Percentiles rank a stretch among this genome's conserved stretches.
Evolutionary conservation across 768 basidiomycete genomes (phyloP).

Genomic region (Cystofilobasidium bisporidii): DNA sequence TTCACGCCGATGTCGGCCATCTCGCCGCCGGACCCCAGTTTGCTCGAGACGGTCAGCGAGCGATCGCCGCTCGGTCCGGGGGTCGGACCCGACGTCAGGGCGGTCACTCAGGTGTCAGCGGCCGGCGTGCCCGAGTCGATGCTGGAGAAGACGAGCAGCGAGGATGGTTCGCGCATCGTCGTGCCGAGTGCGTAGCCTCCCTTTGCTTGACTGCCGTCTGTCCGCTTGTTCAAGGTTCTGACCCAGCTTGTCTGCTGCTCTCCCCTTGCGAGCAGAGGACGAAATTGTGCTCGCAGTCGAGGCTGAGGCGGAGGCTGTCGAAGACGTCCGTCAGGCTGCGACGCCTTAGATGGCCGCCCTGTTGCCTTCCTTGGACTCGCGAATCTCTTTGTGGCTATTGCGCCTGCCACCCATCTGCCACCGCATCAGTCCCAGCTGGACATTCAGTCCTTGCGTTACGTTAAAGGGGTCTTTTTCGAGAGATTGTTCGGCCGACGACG

Average conservation of each 20-base stretch:
- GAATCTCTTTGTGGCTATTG: too few species aligned
- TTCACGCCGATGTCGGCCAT: conserved; percentile 30
- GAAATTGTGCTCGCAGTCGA: conserved; percentile 20
- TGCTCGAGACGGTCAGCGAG: conserved; percentile 34
- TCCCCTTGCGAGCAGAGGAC: conserved; percentile 7
- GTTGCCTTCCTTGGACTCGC: too few species aligned
- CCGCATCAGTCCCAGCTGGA: too few species aligned
- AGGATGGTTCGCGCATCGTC: conserved; percentile 14
- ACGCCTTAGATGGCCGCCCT: background rate
- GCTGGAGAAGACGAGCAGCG: conserved; percentile 5
- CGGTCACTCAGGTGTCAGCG: conserved; percentile 7
- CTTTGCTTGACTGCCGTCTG: too few species aligned
- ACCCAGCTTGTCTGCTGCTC: too few species aligned
- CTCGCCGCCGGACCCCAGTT: conserved; percentile 37
- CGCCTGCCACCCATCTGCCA: too few species aligned
- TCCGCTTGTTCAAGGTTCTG: too few species aligned
- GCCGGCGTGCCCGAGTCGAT: background rate
- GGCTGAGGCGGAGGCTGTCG: background rate
- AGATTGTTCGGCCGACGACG: too few species aligned
- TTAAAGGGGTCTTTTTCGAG: too few species aligned
- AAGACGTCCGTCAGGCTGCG: background rate
- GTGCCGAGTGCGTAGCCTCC: background rate
- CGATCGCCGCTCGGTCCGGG: conserved; percentile 39
- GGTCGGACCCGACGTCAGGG: conserved; percentile 34
- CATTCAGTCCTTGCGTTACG: too few species aligned